Percentiles rank a stretch among this genome's conserved stretches.
These are phyloP conservation scores for Keqinozyma sinolaborantium DNA, from an alignment of 1,139 yeast genomes.

Conservation along the genomic window DNA sequence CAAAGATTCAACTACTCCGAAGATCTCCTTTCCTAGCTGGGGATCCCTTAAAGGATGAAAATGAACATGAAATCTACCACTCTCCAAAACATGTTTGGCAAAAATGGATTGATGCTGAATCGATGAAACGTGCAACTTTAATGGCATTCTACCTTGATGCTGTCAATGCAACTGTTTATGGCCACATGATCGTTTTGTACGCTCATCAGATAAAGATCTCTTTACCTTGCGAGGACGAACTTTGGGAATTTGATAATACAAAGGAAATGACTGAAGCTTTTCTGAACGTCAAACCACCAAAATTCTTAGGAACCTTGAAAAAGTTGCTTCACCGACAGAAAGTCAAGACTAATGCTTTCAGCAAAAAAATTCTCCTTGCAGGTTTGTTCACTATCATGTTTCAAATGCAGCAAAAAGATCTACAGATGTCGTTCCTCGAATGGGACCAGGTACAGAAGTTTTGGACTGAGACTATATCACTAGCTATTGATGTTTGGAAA, in stretches of 20 bases:
- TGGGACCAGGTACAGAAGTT: constrained; percentile 34
- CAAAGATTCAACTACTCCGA: constrained; percentile 64
- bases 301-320: constrained; percentile 54
- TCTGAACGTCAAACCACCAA: constrained; percentile 13
- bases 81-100: constrained; percentile 20
- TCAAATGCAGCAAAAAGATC: constrained; percentile 70
- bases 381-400: constrained; percentile 66
- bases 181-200: constrained; percentile 23
- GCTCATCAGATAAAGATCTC: constrained; percentile 29
- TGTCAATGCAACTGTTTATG: constrained; percentile 30
- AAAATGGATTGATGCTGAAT: constrained; percentile 30
- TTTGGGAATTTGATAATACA: constrained; percentile 24
- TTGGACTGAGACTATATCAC: constrained; percentile 62
- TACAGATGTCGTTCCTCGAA: constrained; percentile 41
- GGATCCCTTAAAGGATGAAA: constrained; percentile 38
- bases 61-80: constrained; percentile 12
- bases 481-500: constrained; percentile 61
- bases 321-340: constrained; percentile 51
- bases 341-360: constrained; percentile 49
- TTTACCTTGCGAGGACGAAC: constrained; percentile 27
- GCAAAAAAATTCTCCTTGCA: constrained; percentile 60
- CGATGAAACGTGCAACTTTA: constrained; percentile 28
- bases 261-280: constrained; percentile 7
- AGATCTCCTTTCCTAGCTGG: constrained; percentile 69
- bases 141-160: constrained; percentile 32